A percentile compares a stretch with the other conserved stretches of the same genome.
phyloP scores from a whole-genome alignment of 768 basidiomycete species.

The Boletus pseudopeckii region DNA sequence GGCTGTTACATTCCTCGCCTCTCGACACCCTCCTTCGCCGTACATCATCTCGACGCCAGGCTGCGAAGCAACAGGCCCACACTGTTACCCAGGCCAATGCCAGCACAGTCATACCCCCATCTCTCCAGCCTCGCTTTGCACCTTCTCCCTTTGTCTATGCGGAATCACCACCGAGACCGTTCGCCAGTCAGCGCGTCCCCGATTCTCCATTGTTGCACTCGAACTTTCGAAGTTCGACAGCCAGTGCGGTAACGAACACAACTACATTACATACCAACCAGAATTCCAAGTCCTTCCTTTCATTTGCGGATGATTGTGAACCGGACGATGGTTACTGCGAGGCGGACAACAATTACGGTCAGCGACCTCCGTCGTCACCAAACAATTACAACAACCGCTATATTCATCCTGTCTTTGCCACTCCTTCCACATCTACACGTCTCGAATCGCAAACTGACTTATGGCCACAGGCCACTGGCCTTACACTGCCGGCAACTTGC shows the following conservation, averaged over 20 bases:
- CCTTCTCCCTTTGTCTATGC: neutral
- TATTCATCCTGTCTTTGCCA: neutral
- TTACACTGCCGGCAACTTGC: slow-evolving; percentile 2
- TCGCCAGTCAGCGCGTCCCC: slow-evolving; percentile 23
- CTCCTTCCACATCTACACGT: slow-evolving; percentile 1
- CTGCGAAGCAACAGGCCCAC: slow-evolving; percentile 4
- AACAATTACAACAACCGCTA: slow-evolving; percentile 1
- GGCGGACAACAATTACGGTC: slow-evolving; percentile 40
- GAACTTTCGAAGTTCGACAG: slow-evolving; percentile 42
- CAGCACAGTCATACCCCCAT: neutral
- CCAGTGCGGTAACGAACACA: slow-evolving; percentile 32
- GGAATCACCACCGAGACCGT: slow-evolving; percentile 10
- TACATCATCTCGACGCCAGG: slow-evolving; percentile 45
- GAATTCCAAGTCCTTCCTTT: slow-evolving; percentile 27
- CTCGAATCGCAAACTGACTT: slow-evolving; percentile 2
- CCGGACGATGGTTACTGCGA: slow-evolving; percentile 35
- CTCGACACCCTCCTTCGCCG: slow-evolving; percentile 54
- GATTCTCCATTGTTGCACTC: slow-evolving; percentile 50
- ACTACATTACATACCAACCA: slow-evolving; percentile 4
- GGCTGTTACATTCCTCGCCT: slow-evolving; percentile 47
- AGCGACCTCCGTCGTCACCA: neutral
- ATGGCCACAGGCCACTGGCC: slow-evolving; percentile 16
- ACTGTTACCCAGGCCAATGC: neutral
- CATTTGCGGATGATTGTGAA: slow-evolving; percentile 31
- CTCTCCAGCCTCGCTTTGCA: slow-evolving; percentile 11